phyloP scores from a whole-genome alignment of 2,329 filamentous ascomycete species.

The Magnaporthiopsis incrustans region DNA sequence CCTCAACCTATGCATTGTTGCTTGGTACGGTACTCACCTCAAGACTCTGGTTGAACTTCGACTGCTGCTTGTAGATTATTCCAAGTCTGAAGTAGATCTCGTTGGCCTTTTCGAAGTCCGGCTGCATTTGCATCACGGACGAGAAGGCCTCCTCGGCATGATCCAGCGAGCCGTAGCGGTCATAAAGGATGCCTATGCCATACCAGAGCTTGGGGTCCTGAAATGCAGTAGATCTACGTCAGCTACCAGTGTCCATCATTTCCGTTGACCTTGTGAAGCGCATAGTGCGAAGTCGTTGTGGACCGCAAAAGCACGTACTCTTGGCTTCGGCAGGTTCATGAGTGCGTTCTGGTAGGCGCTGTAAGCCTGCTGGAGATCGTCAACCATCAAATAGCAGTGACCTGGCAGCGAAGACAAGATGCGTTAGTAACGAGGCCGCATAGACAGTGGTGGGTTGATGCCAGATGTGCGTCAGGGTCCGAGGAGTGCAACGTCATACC shows the following conservation, averaged over 20 bases:
- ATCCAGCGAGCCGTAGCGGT: slow-evolving; percentile 90
- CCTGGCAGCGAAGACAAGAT: slow-evolving; percentile 38
- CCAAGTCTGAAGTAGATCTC: slow-evolving; percentile 97
- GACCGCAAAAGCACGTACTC: slow-evolving; percentile 48
- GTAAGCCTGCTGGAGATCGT: slow-evolving; percentile 94
- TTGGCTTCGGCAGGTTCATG: slow-evolving; percentile 86
- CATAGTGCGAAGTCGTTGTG: background rate
- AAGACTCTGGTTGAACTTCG: slow-evolving; percentile 84
- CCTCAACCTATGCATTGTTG: background rate
- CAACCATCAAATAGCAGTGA: slow-evolving; percentile 99
- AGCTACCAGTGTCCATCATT: background rate
- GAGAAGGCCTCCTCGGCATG: slow-evolving; percentile 98
- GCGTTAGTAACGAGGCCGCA: slow-evolving; percentile 16
- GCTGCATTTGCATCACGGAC: slow-evolving; percentile 97
- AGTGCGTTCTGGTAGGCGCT: slow-evolving; percentile 93
- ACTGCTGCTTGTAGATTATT: slow-evolving; percentile 99
- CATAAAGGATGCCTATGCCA: slow-evolving; percentile 94
- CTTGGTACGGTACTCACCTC: slow-evolving; percentile 55
- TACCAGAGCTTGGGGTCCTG: slow-evolving; percentile 98
- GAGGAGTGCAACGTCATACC: slow-evolving; percentile 41
- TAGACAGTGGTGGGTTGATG: background rate
- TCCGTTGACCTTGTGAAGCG: background rate
- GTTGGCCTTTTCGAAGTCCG: slow-evolving; percentile 95
- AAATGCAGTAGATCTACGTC: background rate
- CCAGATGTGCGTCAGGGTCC: background rate